Percentiles rank a stretch among this genome's conserved stretches.
Evolutionary conservation across 176 grass and related monocot genomes (phyloP).

Genomic region (Triticum timopheevii): DNA sequence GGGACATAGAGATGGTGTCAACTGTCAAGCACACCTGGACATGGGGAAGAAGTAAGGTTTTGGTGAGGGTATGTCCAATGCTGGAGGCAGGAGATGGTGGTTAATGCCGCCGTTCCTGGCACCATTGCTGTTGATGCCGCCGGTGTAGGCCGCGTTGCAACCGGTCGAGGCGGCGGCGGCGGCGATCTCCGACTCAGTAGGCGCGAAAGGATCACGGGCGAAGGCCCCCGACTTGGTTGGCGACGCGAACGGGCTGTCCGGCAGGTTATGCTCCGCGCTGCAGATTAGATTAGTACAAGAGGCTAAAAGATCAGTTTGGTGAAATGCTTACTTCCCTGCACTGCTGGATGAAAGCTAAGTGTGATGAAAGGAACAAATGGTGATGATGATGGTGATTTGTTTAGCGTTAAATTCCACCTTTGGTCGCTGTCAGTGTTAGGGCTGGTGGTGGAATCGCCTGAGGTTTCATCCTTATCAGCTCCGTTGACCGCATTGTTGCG

Average conservation of each 20-base stretch:
- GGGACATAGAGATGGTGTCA: neutral
- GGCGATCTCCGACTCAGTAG: conserved; percentile 26
- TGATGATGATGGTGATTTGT: conserved; percentile 23
- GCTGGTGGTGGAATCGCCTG: conserved; percentile 52
- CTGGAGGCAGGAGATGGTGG: conserved; percentile 52
- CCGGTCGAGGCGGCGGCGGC: neutral
- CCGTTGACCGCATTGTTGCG: conserved; percentile 56
- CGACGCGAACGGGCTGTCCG: conserved; percentile 87
- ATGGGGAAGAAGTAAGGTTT: conserved; percentile 81
- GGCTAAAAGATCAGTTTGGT: conserved; percentile 37
- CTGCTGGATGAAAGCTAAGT: conserved; percentile 49
- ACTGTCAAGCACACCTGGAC: conserved; percentile 48
- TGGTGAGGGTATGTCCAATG: conserved; percentile 69
- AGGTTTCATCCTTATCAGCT: conserved; percentile 86
- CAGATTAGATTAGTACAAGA: neutral
- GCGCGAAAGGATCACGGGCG: conserved; percentile 33
- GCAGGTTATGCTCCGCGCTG: conserved; percentile 87
- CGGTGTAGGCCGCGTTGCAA: neutral
- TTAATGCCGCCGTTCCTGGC: conserved; percentile 3
- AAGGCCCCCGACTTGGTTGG: conserved; percentile 52
- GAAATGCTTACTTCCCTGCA: conserved; percentile 30
- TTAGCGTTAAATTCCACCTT: conserved; percentile 58
- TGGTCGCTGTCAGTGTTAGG: conserved; percentile 81
- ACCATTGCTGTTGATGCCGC: conserved; percentile 31
- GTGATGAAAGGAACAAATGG: conserved; percentile 26